Percentiles rank a stretch among this genome's conserved stretches.
Conservation (phyloP, 352 stramenopile genomes). For the Phytophthora cactorum region DNA sequence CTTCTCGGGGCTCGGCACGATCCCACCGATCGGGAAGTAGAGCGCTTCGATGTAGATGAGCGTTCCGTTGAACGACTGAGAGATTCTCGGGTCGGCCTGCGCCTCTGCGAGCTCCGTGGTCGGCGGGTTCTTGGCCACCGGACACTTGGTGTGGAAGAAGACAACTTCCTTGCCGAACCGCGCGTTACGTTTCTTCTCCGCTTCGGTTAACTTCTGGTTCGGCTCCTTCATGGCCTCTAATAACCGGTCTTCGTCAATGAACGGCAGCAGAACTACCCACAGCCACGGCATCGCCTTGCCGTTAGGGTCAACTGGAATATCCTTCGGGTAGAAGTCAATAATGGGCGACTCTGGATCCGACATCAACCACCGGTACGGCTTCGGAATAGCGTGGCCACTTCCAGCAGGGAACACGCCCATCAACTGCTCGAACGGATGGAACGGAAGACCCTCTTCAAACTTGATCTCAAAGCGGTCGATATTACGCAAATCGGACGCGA, state of each 20-base stretch:
- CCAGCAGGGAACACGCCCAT: constrained; percentile 98
- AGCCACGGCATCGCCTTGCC: constrained; percentile 99
- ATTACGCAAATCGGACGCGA: constrained; percentile 93
- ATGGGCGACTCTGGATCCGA: constrained; percentile 95
- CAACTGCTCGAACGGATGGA: constrained; percentile 97
- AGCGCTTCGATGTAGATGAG: constrained; percentile 77
- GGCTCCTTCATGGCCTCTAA: constrained; percentile 87
- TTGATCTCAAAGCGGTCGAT: constrained; percentile 90
- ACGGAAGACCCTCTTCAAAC: constrained; percentile 96
- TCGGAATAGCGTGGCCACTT: constrained; percentile 94
- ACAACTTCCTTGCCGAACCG: constrained; percentile 84
- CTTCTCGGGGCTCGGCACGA: constrained; percentile 82
- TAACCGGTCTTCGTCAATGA: constrained; percentile 98
- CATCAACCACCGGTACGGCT: constrained; percentile 96
- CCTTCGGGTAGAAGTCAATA: constrained; percentile 96
- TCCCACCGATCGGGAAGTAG: constrained; percentile 75
- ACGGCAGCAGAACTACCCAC: constrained; percentile 98
- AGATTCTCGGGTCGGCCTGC: constrained; percentile 54
- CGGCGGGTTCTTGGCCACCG: constrained; percentile 49
- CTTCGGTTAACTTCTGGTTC: constrained; percentile 70
- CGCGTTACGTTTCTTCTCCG: constrained; percentile 86
- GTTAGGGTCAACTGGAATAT: constrained; percentile 98
- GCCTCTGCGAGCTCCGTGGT: constrained; percentile 51
- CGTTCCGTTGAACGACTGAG: constrained; percentile 71
- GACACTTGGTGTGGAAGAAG: constrained; percentile 81